Base-by-base conservation (phyloP, 345 rosid species). In the Streptanthus diversifolius region DNA sequence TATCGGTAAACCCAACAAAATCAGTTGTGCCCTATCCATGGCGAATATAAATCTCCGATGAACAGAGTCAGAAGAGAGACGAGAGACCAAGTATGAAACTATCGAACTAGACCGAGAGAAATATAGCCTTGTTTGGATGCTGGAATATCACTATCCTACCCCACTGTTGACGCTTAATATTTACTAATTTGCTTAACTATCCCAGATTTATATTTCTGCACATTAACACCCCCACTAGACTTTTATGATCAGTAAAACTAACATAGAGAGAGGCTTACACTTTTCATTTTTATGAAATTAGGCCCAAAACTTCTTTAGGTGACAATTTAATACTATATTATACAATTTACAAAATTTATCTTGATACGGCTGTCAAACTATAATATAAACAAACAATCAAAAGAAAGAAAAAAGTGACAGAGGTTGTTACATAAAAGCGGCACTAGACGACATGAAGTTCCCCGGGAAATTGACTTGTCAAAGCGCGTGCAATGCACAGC, bases 1-100 rank as follows among this genome's bases (percentile, higher is more conserved):
- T 14, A 90, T 77, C 3, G 95, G 98, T 9, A 88, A 37, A 2
- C 90, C 92, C 0, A 88, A 37, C 62, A 90, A 84, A 22, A 85
- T 75, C 40, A 90, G 30, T 29, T 85, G 88, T 13, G 81, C 67
- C 15, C 74, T 76, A 61, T 86, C 95, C 97, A 89, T 87, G 21
- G 69, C 66, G 8, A 40, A 59, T 65, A 4, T 29, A 8, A 37
- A 51, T 63, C 73, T 51, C 41, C 69, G 74, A 75, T 68, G 17
- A 51, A 59, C 24, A 40, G 48, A 52, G 25, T 40, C 45, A 15
- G 6, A 7, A 49, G 48, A 61, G 25, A 15, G n/a, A 72, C 37
- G 51, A 52, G 36, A 12, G 19, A n/a, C 17, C 22, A 27, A 36
- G 51, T 22, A 1, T 15, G 12, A 5, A 47, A 33, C 13, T 41